Conservation (phyloP, 169 alveolate genomes). For the Perkinsus marinus region DNA sequence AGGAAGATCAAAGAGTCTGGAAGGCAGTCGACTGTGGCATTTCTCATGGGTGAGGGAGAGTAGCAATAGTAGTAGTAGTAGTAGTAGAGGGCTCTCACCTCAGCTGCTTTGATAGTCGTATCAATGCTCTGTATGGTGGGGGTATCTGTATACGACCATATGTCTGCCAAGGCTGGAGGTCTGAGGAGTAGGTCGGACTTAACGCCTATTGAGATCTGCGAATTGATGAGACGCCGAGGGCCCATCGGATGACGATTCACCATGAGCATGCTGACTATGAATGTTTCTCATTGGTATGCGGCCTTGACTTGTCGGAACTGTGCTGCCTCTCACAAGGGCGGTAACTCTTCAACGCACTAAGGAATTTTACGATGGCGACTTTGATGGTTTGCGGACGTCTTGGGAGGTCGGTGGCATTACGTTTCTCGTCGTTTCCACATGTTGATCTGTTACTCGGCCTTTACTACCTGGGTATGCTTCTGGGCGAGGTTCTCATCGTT, state of each 20-base stretch:
- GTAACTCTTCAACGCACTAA: too few species aligned
- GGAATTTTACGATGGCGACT: too few species aligned
- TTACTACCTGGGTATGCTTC: too few species aligned
- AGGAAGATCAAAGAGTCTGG: neutral
- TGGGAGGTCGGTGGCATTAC: too few species aligned
- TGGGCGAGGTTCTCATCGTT: too few species aligned
- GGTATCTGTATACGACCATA: neutral
- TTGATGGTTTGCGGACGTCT: too few species aligned
- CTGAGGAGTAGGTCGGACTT: neutral
- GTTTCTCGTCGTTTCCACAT: too few species aligned
- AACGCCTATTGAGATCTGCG: neutral
- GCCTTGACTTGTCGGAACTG: too few species aligned
- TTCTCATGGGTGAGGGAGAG: neutral
- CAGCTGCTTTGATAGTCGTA: neutral
- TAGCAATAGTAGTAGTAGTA: neutral
- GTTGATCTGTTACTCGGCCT: too few species aligned
- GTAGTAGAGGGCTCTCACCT: neutral
- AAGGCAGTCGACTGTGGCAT: neutral
- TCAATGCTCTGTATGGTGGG: neutral
- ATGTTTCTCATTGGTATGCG: too few species aligned
- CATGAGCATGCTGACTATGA: neutral
- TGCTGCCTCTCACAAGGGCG: too few species aligned
- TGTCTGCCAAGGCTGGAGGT: neutral
- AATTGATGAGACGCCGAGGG: neutral
- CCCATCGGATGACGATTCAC: neutral